Evolutionary conservation across 164 flowering plant genomes (phyloP).

Genomic region (Cinnamomum micranthum): DNA sequence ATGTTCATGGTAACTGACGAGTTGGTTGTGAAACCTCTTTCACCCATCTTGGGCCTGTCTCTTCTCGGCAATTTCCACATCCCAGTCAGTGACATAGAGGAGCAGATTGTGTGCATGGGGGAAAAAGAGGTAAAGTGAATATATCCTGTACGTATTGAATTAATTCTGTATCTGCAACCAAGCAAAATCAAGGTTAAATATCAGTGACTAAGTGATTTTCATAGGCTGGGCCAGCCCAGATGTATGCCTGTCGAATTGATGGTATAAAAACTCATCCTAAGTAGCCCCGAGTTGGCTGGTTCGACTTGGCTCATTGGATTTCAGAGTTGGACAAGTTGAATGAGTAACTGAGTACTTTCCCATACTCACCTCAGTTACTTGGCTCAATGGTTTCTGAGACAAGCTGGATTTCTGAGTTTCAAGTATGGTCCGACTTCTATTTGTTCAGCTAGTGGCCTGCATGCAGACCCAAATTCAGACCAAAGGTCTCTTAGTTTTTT

Average conservation of each 20-base stretch:
- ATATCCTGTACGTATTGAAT: no score
- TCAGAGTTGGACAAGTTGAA: no score
- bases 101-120: not conserved
- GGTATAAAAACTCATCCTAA: not conserved
- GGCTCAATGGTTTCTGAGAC: no score
- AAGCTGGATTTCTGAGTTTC: no score
- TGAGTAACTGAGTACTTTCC: no score
- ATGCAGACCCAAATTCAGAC: no score
- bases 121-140: not conserved
- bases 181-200: not conserved
- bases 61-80: not conserved
- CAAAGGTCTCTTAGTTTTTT: no score
- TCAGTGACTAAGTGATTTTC: not conserved
- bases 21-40: not conserved
- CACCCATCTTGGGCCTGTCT: not conserved
- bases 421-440: no score
- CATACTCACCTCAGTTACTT: no score
- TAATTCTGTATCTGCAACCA: no score
- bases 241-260: not conserved
- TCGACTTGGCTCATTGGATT: no score
- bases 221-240: not conserved
- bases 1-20: conserved; percentile 5
- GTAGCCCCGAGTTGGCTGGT: not conserved
- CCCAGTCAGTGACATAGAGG: not conserved
- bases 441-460: no score